Conservation (phyloP, 2,329 filamentous ascomycete genomes). For the Sarocladium brachiariae region DNA sequence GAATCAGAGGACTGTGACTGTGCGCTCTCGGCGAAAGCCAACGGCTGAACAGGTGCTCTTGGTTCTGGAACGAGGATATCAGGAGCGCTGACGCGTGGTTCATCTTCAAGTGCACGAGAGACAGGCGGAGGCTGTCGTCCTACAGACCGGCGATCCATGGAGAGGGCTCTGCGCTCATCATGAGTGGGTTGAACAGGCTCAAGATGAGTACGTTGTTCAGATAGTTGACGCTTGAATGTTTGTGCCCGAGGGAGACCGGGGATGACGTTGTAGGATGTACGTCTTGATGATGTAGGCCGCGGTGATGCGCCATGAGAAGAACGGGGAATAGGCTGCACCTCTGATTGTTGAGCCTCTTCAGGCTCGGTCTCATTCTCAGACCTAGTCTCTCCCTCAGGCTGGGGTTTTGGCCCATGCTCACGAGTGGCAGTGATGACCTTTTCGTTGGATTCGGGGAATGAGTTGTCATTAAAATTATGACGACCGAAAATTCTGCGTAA, state of each 20-base stretch:
- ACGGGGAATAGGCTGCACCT: background rate
- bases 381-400: background rate
- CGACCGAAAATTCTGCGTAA: conserved; percentile 22
- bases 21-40: background rate
- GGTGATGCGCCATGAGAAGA: background rate
- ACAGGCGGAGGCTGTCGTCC: conserved; percentile 21
- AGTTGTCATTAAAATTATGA: conserved; percentile 1
- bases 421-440: background rate
- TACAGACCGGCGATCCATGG: conserved; percentile 48
- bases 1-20: background rate
- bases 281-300: conserved; percentile 14
- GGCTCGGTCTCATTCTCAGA: background rate
- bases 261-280: conserved; percentile 56
- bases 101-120: conserved; percentile 15
- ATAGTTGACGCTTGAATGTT: conserved; percentile 77
- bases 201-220: conserved; percentile 69
- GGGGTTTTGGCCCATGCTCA: background rate
- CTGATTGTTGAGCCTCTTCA: too few species aligned
- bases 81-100: conserved; percentile 42
- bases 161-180: conserved; percentile 65
- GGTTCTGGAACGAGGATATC: conserved; percentile 27
- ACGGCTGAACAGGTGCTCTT: background rate
- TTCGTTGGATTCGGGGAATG: background rate
- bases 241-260: conserved; percentile 69
- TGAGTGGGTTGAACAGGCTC: conserved; percentile 56